Evolutionary conservation across 1,284 basidiomycete genomes (phyloP), one percentile per base, ranked within the genome.

Genomic region (Coniferiporia sulphurascens): DNA sequence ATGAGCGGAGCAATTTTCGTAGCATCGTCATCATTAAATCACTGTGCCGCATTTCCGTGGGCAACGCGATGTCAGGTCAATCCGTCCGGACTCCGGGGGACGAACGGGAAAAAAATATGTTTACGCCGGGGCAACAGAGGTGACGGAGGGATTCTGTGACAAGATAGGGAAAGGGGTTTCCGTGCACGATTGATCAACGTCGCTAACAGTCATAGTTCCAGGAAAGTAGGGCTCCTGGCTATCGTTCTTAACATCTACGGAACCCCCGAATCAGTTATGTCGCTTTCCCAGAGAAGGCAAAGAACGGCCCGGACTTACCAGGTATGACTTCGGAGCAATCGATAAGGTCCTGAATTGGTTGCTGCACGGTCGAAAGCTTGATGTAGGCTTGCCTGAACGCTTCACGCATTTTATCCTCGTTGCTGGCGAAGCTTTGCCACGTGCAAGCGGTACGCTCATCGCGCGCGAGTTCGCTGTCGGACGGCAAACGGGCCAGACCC

Each of bases 401-500:
- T 19, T 52, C 60, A 34, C 67, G 66, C 70, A 76, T 70, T 38
- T 65, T 66, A 13, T 65, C 58, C 62, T 73, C 72, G 61, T 73
- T 62, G 56, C 61, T 70, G 22, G 73, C 71, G 60, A 75, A 70
- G 4, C 72, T 69, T 66, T 78, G 76, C 76, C 76, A 76, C 35
- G 65, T 61, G 64, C 73, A 74, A n/a, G 69, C 67, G 43, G 74
- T 75, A 48, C 70, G 66, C 2, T 68, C 59, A 58, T 71, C 71
- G 56, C 59, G 52, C 19, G 62, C 49, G 58, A 73, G 67, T 51
- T 66, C 66, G 19, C 64, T 65, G 63, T 78, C 76, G 22, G 75
- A 77, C 62, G 74, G 71, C 13, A 78, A 68, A 49, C 76, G 74
- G 58, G 77, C 66, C 69, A 44, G 69, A 71, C 15, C 74, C 73